These are phyloP conservation scores for Paramecium sonneborni DNA, from an alignment of 73 alveolate genomes.

Conservation along the genomic window DNA sequence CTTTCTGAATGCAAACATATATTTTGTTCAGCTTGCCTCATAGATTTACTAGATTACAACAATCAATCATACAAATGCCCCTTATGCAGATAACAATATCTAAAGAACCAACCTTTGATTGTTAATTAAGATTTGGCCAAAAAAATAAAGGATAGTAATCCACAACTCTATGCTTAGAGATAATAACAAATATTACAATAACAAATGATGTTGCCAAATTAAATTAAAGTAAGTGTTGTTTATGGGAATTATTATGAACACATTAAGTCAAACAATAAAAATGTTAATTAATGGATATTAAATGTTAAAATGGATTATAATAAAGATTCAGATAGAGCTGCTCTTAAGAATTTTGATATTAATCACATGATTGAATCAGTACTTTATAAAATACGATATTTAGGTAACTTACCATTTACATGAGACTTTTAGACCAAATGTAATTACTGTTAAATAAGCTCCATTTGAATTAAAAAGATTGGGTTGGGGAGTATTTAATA, in stretches of 20 bases:
- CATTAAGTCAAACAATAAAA: not conserved
- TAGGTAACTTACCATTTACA: not conserved
- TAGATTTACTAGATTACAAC: not conserved
- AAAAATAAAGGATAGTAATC: not conserved
- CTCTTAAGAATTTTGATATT: not conserved
- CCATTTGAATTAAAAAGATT: not conserved
- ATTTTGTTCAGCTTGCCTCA: not conserved
- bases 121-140: not conserved
- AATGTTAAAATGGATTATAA: not conserved
- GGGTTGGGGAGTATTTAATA: conserved; percentile 12
- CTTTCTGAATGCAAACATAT: not conserved
- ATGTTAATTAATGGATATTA: not conserved
- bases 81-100: not conserved
- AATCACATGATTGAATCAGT: not conserved
- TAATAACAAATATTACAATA: not conserved
- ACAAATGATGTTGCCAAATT: not conserved
- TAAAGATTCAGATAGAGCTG: not conserved
- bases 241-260: not conserved
- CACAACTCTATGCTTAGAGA: not conserved
- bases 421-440: not conserved
- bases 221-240: not conserved
- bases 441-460: not conserved
- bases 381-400: not conserved
- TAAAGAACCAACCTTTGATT: not conserved
- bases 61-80: not conserved